Evolutionary conservation across 148 eudicot species (phyloP).

Genomic region (Persicaria tinctoria): DNA sequence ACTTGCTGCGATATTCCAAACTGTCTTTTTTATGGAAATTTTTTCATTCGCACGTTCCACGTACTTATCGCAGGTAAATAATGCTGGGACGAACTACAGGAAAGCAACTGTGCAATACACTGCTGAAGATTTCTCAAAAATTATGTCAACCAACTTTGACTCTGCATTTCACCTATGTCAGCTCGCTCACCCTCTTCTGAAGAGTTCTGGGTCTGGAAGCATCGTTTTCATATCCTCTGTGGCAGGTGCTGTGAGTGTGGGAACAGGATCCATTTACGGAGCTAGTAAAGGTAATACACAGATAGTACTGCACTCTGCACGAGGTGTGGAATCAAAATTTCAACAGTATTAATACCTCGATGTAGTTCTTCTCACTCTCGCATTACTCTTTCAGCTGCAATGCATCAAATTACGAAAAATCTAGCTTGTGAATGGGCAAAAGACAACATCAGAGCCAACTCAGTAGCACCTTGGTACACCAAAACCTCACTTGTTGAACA

Average conservation of each 20-base stretch:
- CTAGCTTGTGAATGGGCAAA: constrained; percentile 49
- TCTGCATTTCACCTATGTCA: constrained; percentile 77
- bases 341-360: constrained; percentile 3
- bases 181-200: constrained; percentile 72
- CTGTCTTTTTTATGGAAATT: not conserved
- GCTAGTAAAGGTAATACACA: constrained; percentile 59
- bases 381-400: constrained; percentile 37
- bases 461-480: constrained; percentile 18
- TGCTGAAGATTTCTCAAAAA: constrained; percentile 51
- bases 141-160: constrained; percentile 79
- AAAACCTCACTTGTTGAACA: constrained; percentile 14
- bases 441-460: constrained; percentile 19
- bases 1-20: not conserved
- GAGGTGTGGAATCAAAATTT: not conserved
- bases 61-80: constrained; percentile 47
- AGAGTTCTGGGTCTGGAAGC: constrained; percentile 67
- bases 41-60: not conserved
- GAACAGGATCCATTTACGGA: constrained; percentile 64
- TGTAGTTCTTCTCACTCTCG: not conserved
- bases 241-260: constrained; percentile 52
- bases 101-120: constrained; percentile 58
- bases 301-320: not conserved
- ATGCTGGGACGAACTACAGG: constrained; percentile 77
- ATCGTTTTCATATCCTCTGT: constrained; percentile 85
- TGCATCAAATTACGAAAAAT: constrained; percentile 57